Base-by-base conservation (phyloP, 208 protist genomes). In the Phytomonas francai region DNA sequence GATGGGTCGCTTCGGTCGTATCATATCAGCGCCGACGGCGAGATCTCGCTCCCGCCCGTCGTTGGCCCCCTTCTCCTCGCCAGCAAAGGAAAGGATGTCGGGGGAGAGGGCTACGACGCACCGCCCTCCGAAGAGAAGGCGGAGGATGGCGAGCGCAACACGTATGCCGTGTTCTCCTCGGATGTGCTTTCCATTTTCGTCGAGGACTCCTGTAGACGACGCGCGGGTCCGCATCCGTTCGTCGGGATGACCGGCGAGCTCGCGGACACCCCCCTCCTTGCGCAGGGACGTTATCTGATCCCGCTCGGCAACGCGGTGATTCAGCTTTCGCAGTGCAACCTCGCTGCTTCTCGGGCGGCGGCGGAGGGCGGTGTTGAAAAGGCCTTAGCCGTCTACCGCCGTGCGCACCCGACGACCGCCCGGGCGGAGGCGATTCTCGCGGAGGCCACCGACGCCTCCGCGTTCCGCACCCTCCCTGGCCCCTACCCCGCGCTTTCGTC, bases 301-400 rank as follows among this genome's bases (percentile, higher is more conserved):
- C 30, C 62, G 6, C 57, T 83, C 14, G 74, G 67, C 0, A 62
- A 77, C 56, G 59, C 70, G 12, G 65, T 67, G 22, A 77, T 89
- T 65, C 76, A 90, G 32, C 64, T 91, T 1, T 86, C 81, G 0
- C 78, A 84, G 61, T 68, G 80, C 14, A 83, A 80, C 67, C 66
- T 78, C 7, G 59, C 78, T 0, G 70, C 76, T 9, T 33, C 59
- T 22, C 76, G 78, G 3, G 72, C 72, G 36, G 31, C 31, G 31
- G 28, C 42, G 39, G 49, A 71, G 30, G 25, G 34, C 34, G 34
- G 34, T 9, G 34, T 9, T 39, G 14, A 4, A 19, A 49, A 19
- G 16, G 29, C 6, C 19, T 22, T 12, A 58, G 28, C 16, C 34
- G 19, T 36, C 25, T 2, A 29, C 32, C 45, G 42, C 34, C 5